Conservation (phyloP, 306 rosid species). For the Cicer bijugum region DNA sequence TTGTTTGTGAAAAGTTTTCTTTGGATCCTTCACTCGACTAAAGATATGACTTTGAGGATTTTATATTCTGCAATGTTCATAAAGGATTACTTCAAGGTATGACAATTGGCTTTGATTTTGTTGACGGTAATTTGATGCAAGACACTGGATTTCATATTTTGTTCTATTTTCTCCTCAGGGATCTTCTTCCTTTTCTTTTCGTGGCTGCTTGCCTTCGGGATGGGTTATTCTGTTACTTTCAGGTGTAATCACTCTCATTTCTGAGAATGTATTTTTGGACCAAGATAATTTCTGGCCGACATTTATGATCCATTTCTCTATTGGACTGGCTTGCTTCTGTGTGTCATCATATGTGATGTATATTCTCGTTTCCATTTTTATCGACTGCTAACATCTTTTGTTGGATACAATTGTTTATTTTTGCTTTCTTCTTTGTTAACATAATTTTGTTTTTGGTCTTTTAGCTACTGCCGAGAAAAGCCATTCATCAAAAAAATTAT, state of each 20-base stretch:
- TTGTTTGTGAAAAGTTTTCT: conserved; percentile 17
- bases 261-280: conserved; percentile 81
- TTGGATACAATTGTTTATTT: conserved; percentile 28
- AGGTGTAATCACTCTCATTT: conserved; percentile 64
- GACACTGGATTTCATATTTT: conserved; percentile 30
- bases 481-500: conserved; percentile 69
- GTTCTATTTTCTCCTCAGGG: conserved; percentile 55
- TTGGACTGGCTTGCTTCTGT: conserved; percentile 83
- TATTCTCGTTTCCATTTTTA: conserved; percentile 33
- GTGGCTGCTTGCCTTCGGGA: conserved; percentile 84
- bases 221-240: conserved; percentile 71
- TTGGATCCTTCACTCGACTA: conserved; percentile 62
- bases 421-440: conserved; percentile 10
- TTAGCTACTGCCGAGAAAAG: conserved; percentile 72
- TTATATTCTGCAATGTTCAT: conserved; percentile 73
- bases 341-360: conserved; percentile 73
- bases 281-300: conserved; percentile 72
- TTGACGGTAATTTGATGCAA: conserved; percentile 26
- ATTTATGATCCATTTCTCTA: conserved; percentile 65
- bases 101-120: conserved; percentile 41
- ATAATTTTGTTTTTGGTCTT: neutral
- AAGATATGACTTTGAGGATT: conserved; percentile 92
- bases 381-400: conserved; percentile 26
- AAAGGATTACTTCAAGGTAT: conserved; percentile 80
- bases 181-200: conserved; percentile 71